Percentiles rank a stretch among this genome's conserved stretches.
phyloP scores from a whole-genome alignment of 305 asterid species.

The Caryopteris hybrid region DNA sequence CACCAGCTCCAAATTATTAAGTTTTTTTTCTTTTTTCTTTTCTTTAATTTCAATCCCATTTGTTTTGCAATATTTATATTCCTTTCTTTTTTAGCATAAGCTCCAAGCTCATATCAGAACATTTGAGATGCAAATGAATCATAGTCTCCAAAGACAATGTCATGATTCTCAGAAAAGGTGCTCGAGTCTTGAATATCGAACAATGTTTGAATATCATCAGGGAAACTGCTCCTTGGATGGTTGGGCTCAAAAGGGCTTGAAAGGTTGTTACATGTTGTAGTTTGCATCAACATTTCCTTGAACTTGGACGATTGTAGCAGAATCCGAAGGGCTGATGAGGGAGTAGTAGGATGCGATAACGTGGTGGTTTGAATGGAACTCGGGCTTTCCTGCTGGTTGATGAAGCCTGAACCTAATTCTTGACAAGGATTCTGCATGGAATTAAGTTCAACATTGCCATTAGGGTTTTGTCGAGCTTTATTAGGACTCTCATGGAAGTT shows the following conservation, averaged over 20 bases:
- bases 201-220: conserved; percentile 80
- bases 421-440: conserved; percentile 20
- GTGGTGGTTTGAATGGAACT: conserved; percentile 19
- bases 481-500: conserved; percentile 21
- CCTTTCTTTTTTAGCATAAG: too few relatives aligned
- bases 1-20: too few relatives aligned
- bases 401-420: conserved; percentile 30
- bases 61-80: too few relatives aligned
- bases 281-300: conserved; percentile 51
- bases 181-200: conserved; percentile 65
- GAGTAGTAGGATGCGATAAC: neutral
- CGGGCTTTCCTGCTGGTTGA: conserved; percentile 25
- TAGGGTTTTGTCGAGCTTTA: conserved; percentile 12
- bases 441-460: conserved; percentile 10
- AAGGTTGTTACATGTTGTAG: conserved; percentile 26
- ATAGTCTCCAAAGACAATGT: conserved; percentile 52
- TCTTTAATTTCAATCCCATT: too few relatives aligned
- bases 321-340: conserved; percentile 48
- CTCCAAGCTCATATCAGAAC: conserved; percentile 55
- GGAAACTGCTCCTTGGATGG: conserved; percentile 56
- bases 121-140: conserved; percentile 50
- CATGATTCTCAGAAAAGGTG: conserved; percentile 55
- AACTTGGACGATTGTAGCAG: conserved; percentile 57
- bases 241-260: conserved; percentile 26
- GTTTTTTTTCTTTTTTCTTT: too few relatives aligned